Conservation (phyloP, 768 basidiomycete genomes). For the Tulasnella sp. region DNA sequence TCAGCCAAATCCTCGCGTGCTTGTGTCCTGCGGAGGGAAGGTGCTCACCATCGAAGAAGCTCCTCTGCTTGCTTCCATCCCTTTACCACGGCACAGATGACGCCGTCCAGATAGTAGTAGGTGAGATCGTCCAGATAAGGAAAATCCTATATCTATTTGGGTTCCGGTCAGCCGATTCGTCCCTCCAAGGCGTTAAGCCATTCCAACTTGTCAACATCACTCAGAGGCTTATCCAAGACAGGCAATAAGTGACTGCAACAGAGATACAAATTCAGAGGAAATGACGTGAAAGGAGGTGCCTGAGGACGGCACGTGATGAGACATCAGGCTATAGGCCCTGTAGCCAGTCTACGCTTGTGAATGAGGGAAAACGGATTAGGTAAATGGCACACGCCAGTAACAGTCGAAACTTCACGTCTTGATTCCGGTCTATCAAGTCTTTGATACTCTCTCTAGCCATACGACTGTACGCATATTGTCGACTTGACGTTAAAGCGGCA, state of each 20-base stretch:
- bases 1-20: background rate
- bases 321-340: slow-evolving; percentile 57
- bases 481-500: background rate
- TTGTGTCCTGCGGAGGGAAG: slow-evolving; percentile 29
- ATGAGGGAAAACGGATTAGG: background rate
- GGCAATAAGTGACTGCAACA: slow-evolving; percentile 52
- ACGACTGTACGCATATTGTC: slow-evolving; percentile 41
- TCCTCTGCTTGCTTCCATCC: slow-evolving; percentile 64
- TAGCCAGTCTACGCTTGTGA: slow-evolving; percentile 34
- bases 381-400: background rate
- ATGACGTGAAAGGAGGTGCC: slow-evolving; percentile 62
- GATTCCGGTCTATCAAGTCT: slow-evolving; percentile 39
- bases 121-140: slow-evolving; percentile 68
- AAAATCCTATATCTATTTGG: slow-evolving; percentile 43
- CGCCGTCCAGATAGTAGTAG: slow-evolving; percentile 80
- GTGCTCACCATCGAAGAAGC: slow-evolving; percentile 72
- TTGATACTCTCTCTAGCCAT: slow-evolving; percentile 54
- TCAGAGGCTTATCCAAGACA: slow-evolving; percentile 55
- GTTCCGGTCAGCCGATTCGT: slow-evolving; percentile 23
- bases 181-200: background rate
- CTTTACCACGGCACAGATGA: slow-evolving; percentile 56
- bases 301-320: slow-evolving; percentile 50
- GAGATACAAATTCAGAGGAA: slow-evolving; percentile 59
- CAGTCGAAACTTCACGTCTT: slow-evolving; percentile 40
- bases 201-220: slow-evolving; percentile 46